phyloP scores from a whole-genome alignment of 2,329 filamentous ascomycete genomes.

The Chaetoscypha palmicola region DNA sequence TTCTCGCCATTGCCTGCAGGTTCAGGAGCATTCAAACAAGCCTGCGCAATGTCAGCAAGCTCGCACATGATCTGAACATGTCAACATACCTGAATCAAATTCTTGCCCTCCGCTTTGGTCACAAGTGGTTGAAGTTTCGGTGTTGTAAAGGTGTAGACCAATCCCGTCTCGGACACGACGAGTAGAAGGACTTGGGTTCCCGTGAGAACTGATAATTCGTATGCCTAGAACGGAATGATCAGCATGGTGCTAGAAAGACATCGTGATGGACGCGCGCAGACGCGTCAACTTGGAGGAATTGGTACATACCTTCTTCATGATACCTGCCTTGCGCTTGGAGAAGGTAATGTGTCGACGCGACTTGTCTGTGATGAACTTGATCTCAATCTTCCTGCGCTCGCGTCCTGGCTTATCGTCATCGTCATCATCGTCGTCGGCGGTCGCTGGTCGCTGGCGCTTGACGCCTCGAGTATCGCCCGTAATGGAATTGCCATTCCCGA shows the following conservation, averaged over 20 bases:
- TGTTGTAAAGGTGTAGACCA: slow-evolving; percentile 97
- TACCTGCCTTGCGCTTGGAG: slow-evolving; percentile 98
- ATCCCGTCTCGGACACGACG: slow-evolving; percentile 92
- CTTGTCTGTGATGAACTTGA: slow-evolving; percentile 99
- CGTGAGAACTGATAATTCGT: slow-evolving; percentile 93
- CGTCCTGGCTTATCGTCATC: slow-evolving; percentile 96
- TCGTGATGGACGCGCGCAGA: slow-evolving; percentile 17
- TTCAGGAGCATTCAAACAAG: slow-evolving; percentile 93
- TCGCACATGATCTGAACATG: neutral
- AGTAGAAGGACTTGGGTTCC: slow-evolving; percentile 95
- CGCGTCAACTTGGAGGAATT: slow-evolving; percentile 17
- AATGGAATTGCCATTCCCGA: slow-evolving; percentile 62
- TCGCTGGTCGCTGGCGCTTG: slow-evolving; percentile 79
- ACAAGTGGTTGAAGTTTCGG: slow-evolving; percentile 97
- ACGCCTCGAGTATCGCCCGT: slow-evolving; percentile 66
- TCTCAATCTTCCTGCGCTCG: slow-evolving; percentile 99
- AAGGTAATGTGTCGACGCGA: slow-evolving; percentile 99
- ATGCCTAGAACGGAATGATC: slow-evolving; percentile 57
- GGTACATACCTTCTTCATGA: slow-evolving; percentile 95
- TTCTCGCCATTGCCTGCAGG: slow-evolving; percentile 75
- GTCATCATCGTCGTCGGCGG: slow-evolving; percentile 90
- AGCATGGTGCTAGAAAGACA: slow-evolving; percentile 8
- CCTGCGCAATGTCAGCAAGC: slow-evolving; percentile 47
- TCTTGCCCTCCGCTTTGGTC: slow-evolving; percentile 98
- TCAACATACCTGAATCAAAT: slow-evolving; percentile 78